Percentiles rank a stretch among this genome's conserved stretches.
These are phyloP conservation scores for Cyclotella cryptica DNA, from an alignment of 108 stramenopile genomes.

Conservation along the genomic window DNA sequence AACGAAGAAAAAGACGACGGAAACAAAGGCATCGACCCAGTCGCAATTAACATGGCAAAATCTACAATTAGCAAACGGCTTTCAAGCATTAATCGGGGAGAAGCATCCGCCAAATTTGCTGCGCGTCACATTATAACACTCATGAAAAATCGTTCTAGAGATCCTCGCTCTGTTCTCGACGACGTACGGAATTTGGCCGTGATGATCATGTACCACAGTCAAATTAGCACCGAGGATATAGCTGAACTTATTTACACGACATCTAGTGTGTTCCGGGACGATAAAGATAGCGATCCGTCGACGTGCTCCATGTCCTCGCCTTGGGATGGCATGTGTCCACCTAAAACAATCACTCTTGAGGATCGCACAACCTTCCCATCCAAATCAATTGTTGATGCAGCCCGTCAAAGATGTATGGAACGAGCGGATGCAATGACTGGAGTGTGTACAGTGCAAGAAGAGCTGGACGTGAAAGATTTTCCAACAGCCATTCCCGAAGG, in stretches of 20 bases:
- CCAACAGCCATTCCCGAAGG: conserved; percentile 65
- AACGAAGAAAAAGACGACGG: conserved; percentile 35
- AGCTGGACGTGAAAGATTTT: conserved; percentile 31
- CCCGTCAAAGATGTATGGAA: conserved; percentile 47
- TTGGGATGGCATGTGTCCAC: conserved; percentile 63
- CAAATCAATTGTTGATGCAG: conserved; percentile 45
- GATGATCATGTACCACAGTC: conserved; percentile 62
- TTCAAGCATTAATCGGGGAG: conserved; percentile 48
- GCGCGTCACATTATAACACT: conserved; percentile 34
- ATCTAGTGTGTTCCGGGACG: conserved; percentile 12
- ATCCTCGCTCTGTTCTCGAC: not conserved
- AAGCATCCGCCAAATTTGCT: conserved; percentile 44
- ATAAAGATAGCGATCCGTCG: conserved; percentile 19
- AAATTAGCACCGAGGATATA: conserved; percentile 59
- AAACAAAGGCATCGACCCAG: conserved; percentile 58
- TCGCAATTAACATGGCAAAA: conserved; percentile 64
- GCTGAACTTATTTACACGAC: conserved; percentile 45
- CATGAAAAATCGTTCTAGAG: not conserved
- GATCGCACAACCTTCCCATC: conserved; percentile 44
- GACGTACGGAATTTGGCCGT: conserved; percentile 50
- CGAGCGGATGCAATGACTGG: conserved; percentile 15
- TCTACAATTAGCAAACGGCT: conserved; percentile 47
- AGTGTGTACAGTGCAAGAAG: conserved; percentile 6
- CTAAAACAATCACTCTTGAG: conserved; percentile 35
- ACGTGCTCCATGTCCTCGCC: conserved; percentile 42